Conservation (phyloP, 2,329 filamentous ascomycete species). For the Tolypocladium ophioglossoides region DNA sequence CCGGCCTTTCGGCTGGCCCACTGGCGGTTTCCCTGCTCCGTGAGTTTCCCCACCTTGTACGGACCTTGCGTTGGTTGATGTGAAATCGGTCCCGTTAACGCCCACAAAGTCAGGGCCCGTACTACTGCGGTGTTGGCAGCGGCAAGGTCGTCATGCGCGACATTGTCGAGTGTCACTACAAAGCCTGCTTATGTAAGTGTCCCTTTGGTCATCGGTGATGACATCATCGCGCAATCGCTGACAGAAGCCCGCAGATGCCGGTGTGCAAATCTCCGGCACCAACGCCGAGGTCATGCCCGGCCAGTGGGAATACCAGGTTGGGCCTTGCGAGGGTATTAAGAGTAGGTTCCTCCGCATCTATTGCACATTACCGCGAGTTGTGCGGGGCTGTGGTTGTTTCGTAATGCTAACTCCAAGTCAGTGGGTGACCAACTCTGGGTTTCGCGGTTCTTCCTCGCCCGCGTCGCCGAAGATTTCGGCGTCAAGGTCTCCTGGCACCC, state of each 20-base stretch:
- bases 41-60: conserved; percentile 8
- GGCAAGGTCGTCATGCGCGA: conserved; percentile 98
- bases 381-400: neutral
- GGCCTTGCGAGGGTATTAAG: conserved; percentile 76
- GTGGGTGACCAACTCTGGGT: conserved; percentile 97
- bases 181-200: conserved; percentile 53
- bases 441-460: conserved; percentile 68
- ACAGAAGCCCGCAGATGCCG: conserved; percentile 39
- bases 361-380: neutral
- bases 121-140: conserved; percentile 82
- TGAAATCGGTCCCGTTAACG: conserved; percentile 6
- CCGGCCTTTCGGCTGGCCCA: conserved; percentile 68
- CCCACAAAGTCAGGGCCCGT: conserved; percentile 22
- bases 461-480: conserved; percentile 92
- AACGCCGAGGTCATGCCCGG: conserved; percentile 81
- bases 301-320: conserved; percentile 98
- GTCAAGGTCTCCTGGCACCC: conserved; percentile 91
- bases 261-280: conserved; percentile 91
- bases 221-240: neutral
- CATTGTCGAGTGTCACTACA: conserved; percentile 66
- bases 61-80: too few species aligned
- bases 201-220: too few species aligned
- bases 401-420: conserved; percentile 16
- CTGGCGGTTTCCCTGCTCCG: conserved; percentile 77
- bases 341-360: conserved; percentile 39